Conservation (phyloP, 2,329 filamentous ascomycete species). For the Raffaelea deltoideospora region DNA sequence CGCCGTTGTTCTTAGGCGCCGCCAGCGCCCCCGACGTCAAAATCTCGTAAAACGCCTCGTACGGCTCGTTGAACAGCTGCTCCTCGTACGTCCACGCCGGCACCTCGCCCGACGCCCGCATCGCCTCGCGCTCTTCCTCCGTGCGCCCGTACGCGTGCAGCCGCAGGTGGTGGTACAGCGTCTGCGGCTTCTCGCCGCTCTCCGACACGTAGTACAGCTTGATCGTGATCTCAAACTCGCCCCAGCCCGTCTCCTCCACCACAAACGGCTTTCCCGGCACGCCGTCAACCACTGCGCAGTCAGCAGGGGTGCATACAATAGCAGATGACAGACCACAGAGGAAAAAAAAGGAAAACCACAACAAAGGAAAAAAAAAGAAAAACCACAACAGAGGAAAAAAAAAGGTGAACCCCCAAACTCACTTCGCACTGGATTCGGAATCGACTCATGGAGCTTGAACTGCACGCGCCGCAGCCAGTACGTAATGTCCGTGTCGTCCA, state of each 20-base stretch:
- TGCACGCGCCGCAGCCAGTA: constrained; percentile 96
- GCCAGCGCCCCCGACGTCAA: constrained; percentile 58
- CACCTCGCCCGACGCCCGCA: constrained; percentile 46
- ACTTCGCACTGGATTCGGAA: constrained; percentile 78
- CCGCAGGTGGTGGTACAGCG: constrained; percentile 83
- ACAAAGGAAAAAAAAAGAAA: too few relatives aligned
- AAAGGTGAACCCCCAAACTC: constrained; percentile 12
- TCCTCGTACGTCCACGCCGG: constrained; percentile 79
- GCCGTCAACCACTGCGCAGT: constrained; percentile 48
- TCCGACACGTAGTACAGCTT: constrained; percentile 86
- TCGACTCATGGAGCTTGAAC: constrained; percentile 96
- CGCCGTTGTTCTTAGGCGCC: constrained; percentile 33
- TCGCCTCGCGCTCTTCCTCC: constrained; percentile 53
- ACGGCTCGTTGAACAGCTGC: constrained; percentile 93
- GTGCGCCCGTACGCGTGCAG: constrained; percentile 80
- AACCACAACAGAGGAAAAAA: neutral
- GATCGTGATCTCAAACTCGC: constrained; percentile 93
- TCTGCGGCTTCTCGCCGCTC: constrained; percentile 83
- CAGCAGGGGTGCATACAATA: neutral
- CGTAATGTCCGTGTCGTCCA: constrained; percentile 79
- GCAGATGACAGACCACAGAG: neutral
- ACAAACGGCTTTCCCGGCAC: constrained; percentile 57
- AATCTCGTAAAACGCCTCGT: constrained; percentile 78
- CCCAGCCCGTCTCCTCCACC: constrained; percentile 89
- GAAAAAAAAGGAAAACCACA: neutral